These are phyloP conservation scores for Pelargonium myrrhifolium DNA, from an alignment of 441 rosid genomes.

Conservation along the genomic window DNA sequence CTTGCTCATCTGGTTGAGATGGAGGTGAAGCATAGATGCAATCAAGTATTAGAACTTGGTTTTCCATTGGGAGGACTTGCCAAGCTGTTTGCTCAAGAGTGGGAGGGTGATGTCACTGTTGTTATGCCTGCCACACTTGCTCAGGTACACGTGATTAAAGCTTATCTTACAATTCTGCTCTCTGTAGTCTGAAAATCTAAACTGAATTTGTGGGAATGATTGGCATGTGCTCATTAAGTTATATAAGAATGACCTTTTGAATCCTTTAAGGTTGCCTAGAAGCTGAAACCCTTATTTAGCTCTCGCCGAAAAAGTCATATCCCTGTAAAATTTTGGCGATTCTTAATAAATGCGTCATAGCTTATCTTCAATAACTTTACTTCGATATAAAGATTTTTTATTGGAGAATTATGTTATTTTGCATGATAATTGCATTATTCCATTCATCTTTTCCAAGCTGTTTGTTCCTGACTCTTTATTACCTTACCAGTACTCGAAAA, in stretches of 20 bases:
- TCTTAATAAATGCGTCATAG: no score
- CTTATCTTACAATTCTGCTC: not conserved
- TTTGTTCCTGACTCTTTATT: slow-evolving; percentile 11
- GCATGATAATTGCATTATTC: not conserved
- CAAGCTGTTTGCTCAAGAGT: slow-evolving; percentile 87
- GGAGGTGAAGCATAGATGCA: slow-evolving; percentile 95
- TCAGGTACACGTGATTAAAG: slow-evolving; percentile 46
- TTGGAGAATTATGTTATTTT: not conserved
- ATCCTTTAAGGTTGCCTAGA: not conserved
- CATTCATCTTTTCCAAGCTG: not conserved
- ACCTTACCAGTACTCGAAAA: slow-evolving; percentile 60
- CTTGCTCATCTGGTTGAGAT: slow-evolving; percentile 86
- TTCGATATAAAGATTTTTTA: no score
- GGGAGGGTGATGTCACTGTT: slow-evolving; percentile 97
- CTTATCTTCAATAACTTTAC: no score
- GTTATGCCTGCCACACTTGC: slow-evolving; percentile 94
- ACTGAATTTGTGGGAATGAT: no score
- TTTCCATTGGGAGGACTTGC: slow-evolving; percentile 90
- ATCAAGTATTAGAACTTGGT: slow-evolving; percentile 78
- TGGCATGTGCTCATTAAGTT: not conserved
- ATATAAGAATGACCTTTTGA: not conserved
- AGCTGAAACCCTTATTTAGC: not conserved
- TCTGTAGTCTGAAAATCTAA: no score
- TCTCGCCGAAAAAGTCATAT: no score
- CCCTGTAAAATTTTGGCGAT: no score